phyloP scores from a whole-genome alignment of 2,329 filamentous ascomycete genomes.

The Phaeoacremonium minimum region DNA sequence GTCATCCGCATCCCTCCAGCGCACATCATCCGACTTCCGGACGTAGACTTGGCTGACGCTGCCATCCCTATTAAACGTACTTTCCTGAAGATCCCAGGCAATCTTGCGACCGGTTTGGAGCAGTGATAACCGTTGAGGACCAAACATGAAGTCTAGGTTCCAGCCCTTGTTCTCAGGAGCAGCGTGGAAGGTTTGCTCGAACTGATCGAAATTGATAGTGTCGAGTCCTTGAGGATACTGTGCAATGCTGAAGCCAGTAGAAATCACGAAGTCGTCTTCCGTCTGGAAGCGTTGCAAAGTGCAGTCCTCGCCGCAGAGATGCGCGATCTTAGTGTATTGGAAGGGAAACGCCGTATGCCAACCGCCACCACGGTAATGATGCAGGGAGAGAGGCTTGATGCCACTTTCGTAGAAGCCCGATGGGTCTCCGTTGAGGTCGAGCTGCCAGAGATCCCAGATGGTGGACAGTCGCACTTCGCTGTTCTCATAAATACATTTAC shows the following conservation, averaged over 20 bases:
- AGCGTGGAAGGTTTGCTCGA: constrained; percentile 23
- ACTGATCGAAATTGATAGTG: constrained; percentile 22
- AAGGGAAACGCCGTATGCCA: constrained; percentile 52
- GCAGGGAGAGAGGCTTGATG: constrained; percentile 54
- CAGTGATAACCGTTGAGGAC: constrained; percentile 22
- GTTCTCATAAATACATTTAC: constrained; percentile 61
- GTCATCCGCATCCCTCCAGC: constrained; percentile 44
- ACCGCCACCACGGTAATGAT: constrained; percentile 59
- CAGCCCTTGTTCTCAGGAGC: constrained; percentile 23
- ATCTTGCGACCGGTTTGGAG: constrained; percentile 23
- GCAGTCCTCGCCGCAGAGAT: constrained; percentile 58
- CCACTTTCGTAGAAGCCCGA: constrained; percentile 62
- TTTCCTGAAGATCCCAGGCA: constrained; percentile 44
- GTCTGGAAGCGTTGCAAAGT: constrained; percentile 55
- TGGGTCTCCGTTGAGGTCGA: constrained; percentile 56
- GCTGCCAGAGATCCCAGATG: constrained; percentile 54
- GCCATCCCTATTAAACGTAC: constrained; percentile 39
- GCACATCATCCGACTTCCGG: constrained; percentile 44
- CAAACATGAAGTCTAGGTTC: constrained; percentile 23
- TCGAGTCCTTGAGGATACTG: constrained; percentile 49
- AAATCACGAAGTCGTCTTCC: constrained; percentile 47
- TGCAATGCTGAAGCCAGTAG: constrained; percentile 56
- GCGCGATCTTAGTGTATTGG: constrained; percentile 52
- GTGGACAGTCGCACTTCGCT: constrained; percentile 53
- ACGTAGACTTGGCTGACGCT: constrained; percentile 50